phyloP scores from a whole-genome alignment of 2,329 filamentous ascomycete genomes.

The Trichoderma brevicompactum region DNA sequence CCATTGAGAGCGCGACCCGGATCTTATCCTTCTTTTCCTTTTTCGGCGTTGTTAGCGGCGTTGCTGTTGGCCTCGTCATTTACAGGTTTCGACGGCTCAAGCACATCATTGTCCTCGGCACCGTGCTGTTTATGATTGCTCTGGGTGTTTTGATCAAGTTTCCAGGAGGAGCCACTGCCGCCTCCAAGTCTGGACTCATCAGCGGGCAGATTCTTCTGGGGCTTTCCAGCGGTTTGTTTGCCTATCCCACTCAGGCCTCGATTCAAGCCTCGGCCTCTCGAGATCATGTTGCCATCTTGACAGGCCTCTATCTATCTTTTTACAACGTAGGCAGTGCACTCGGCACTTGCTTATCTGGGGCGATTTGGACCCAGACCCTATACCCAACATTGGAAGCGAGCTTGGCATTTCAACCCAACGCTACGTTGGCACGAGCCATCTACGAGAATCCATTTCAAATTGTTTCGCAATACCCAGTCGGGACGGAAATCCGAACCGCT shows the following conservation, averaged over 20 bases:
- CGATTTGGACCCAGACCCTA: conserved; percentile 50
- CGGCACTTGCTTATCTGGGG: conserved; percentile 47
- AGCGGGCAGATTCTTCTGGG: conserved; percentile 61
- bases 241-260: conserved; percentile 47
- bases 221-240: conserved; percentile 62
- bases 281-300: conserved; percentile 47
- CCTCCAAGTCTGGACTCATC: conserved; percentile 56
- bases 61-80: conserved; percentile 56
- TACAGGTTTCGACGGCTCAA: conserved; percentile 59
- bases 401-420: conserved; percentile 43
- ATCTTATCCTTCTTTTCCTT: conserved; percentile 60
- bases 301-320: conserved; percentile 47
- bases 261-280: conserved; percentile 46
- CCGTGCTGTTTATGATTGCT: conserved; percentile 58
- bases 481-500: conserved; percentile 49
- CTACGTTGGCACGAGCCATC: conserved; percentile 42
- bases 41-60: conserved; percentile 59
- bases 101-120: conserved; percentile 61
- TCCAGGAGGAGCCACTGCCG: conserved; percentile 51
- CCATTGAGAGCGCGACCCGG: conserved; percentile 57
- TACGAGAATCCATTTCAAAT: conserved; percentile 46
- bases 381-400: conserved; percentile 41
- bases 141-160: conserved; percentile 61
- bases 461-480: conserved; percentile 45
- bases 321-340: conserved; percentile 50